phyloP scores from a whole-genome alignment of 257 asterid genomes.

The Solanum infundibuliforme region DNA sequence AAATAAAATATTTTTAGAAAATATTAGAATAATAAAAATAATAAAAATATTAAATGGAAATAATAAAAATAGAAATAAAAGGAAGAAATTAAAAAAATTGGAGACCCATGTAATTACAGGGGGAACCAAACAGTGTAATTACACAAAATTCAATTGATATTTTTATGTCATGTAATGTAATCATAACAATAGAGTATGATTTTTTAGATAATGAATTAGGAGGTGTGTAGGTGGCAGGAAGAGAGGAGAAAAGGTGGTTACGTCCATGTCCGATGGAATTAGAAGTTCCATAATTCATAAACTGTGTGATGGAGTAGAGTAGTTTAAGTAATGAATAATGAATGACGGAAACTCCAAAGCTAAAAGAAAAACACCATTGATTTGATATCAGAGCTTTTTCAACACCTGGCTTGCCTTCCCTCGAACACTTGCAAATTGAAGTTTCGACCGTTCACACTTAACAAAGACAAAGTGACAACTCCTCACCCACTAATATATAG shows the following conservation, averaged over 20 bases:
- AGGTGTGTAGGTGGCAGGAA: not conserved
- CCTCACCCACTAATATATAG: not conserved
- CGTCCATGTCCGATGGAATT: not conserved
- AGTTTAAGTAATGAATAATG: no score
- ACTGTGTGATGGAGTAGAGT: no score
- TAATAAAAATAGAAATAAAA: no score
- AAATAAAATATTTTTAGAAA: no score
- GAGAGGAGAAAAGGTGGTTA: not conserved
- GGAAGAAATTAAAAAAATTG: no score
- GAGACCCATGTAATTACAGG: no score
- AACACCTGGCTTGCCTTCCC: constrained; percentile 41
- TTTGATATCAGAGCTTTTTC: constrained; percentile 38
- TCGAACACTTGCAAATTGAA: not conserved
- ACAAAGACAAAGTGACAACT: not conserved
- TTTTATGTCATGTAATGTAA: not conserved
- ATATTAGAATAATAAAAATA: no score
- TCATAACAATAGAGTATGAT: not conserved
- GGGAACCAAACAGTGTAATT: no score
- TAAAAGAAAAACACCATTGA: constrained; percentile 27
- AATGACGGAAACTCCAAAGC: constrained; percentile 5
- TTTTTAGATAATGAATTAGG: not conserved
- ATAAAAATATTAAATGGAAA: no score
- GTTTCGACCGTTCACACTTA: constrained; percentile 5
- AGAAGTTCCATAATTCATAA: not conserved
- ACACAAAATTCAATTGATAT: not conserved